phyloP scores from a whole-genome alignment of 2,329 filamentous ascomycete genomes.

The Tetracladium maxilliforme region DNA sequence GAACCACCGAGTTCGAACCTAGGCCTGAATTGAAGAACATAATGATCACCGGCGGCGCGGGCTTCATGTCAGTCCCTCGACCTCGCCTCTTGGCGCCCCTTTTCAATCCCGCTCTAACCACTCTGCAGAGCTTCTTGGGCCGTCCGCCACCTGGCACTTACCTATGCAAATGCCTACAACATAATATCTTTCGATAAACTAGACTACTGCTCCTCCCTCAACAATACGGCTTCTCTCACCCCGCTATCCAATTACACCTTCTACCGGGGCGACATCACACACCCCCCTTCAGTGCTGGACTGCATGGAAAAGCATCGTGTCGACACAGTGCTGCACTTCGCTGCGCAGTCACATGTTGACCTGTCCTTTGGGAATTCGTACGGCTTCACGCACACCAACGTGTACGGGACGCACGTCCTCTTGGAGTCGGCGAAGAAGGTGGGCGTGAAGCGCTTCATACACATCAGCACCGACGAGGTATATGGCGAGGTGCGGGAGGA shows the following conservation, averaged over 20 bases:
- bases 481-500: constrained; percentile 67
- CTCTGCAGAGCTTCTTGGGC: constrained; percentile 61
- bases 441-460: constrained; percentile 59
- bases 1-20: constrained; percentile 56
- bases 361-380: constrained; percentile 73
- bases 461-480: constrained; percentile 75
- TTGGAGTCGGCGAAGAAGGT: constrained; percentile 64
- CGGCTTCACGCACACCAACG: constrained; percentile 68
- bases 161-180: constrained; percentile 61
- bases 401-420: constrained; percentile 71
- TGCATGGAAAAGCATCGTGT: constrained; percentile 59
- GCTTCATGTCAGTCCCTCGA: constrained; percentile 56
- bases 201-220: constrained; percentile 68
- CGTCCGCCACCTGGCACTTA: constrained; percentile 61
- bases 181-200: constrained; percentile 75
- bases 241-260: constrained; percentile 61
- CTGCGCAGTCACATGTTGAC: constrained; percentile 75
- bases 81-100: constrained; percentile 2
- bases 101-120: constrained; percentile 3
- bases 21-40: constrained; percentile 61
- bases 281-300: constrained; percentile 51
- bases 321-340: constrained; percentile 73
- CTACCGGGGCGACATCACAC: constrained; percentile 66
- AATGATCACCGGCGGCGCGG: constrained; percentile 70
- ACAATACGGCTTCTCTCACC: constrained; percentile 61